Base-by-base conservation (phyloP, 2,329 filamentous ascomycete genomes). In the Orbilia javanica region DNA sequence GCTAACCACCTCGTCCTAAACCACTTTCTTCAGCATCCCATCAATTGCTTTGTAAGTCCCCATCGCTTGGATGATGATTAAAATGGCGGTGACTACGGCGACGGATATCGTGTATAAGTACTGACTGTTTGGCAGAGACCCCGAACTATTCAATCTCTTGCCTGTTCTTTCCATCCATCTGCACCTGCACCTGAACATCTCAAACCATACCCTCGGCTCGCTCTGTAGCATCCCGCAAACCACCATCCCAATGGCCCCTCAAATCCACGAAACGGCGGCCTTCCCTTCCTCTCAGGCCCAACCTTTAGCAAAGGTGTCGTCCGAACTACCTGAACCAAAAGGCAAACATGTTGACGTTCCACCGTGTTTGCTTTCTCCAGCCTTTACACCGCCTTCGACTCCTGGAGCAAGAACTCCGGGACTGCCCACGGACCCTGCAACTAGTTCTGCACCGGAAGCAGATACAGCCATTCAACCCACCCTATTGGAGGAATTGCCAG, bases 311-410 rank as follows among this genome's bases (percentile, higher is more conserved):
- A 53, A 29, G 22, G 22, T 10, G 20, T 36, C 29, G 2, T 18
- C 15, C 15, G 13, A 8, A 6, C 15, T 27, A 36, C 27, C 13
- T 13, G 52, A 22, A n/a, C 29, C 48, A 15, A 69, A 29, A 34
- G 29, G 34, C 25, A 25, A 34, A 7, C 31, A 69, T 27, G 50
- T 66, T 15, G 77, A 79, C 44, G 68, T 81, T 13, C 88, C 87
- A 13, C 88, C 90, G 3, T 93, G 93, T 3, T 90, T 96, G 57
- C 90, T 97, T 79, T 97, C 95, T 83, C 93, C 92, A 63, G 92
- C 92, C 80, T 97, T 93, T 84, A 94, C 90, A 5, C 92, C 92
- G 13, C 91, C 91, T 34, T 85, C 87, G 7, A 91, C 90, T 4
- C 89, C 90, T 0, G 89, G 89, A 3, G 86, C 87, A 4, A 84